phyloP scores from a whole-genome alignment of 2,329 filamentous ascomycete genomes.

The Cytospora chrysosperma region DNA sequence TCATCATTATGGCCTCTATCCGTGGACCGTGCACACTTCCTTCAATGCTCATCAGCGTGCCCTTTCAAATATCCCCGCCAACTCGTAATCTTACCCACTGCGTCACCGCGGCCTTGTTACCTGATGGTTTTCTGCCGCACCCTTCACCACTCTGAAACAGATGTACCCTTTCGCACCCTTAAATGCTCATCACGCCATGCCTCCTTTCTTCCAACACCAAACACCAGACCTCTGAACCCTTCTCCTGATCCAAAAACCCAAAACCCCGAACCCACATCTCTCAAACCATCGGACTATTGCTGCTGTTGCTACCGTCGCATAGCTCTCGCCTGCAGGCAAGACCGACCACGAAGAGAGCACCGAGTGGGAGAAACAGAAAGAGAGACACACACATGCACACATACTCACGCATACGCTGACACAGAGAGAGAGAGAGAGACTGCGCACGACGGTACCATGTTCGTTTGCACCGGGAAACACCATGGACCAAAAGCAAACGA shows the following conservation, averaged over 20 bases:
- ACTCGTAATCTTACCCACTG: background rate
- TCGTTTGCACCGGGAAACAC: background rate
- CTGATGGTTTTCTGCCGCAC: slow-evolving; percentile 5
- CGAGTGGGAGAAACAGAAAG: no score
- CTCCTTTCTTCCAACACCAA: slow-evolving; percentile 12
- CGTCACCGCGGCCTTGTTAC: background rate
- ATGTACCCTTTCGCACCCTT: slow-evolving; percentile 18
- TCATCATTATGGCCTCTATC: background rate
- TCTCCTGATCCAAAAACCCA: slow-evolving; percentile 12
- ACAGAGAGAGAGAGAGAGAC: no score
- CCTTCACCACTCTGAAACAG: slow-evolving; percentile 24
- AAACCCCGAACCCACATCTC: slow-evolving; percentile 7
- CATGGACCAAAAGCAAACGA: background rate
- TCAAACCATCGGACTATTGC: slow-evolving; percentile 16
- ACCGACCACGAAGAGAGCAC: background rate
- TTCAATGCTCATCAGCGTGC: background rate
- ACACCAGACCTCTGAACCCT: slow-evolving; percentile 8
- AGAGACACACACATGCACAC: no score
- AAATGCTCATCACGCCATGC: slow-evolving; percentile 16
- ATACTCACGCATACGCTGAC: no score
- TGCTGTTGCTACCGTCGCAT: background rate
- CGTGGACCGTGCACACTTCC: background rate
- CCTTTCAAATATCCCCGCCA: background rate
- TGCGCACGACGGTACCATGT: no score
- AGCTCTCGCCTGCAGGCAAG: background rate